Evolutionary conservation across 1,139 yeast species (phyloP).

Genomic region (Blastobotrys proliferans): DNA sequence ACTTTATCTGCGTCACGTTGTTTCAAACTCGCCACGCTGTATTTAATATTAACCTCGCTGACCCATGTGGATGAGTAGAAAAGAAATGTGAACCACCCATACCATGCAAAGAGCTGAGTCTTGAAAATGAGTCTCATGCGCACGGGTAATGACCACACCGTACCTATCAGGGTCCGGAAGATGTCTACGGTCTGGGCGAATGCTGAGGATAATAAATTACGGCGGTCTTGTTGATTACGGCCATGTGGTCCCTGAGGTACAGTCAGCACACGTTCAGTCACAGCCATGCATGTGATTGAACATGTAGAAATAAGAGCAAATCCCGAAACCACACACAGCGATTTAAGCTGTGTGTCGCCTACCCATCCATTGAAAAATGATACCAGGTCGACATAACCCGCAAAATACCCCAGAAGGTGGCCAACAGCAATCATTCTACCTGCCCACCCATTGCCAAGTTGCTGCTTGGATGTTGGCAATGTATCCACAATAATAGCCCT

Average conservation of each 20-base stretch:
- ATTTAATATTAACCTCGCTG: constrained; percentile 36
- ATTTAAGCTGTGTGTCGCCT: constrained; percentile 50
- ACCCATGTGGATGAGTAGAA: constrained; percentile 42
- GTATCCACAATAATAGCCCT: constrained; percentile 58
- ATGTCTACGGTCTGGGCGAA: constrained; percentile 18
- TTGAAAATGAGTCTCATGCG: constrained; percentile 30
- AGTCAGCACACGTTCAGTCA: constrained; percentile 25
- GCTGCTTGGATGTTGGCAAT: constrained; percentile 51
- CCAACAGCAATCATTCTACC: constrained; percentile 62
- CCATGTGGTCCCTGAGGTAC: background rate
- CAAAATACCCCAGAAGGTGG: constrained; percentile 50
- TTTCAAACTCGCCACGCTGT: constrained; percentile 14
- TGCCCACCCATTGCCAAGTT: constrained; percentile 66
- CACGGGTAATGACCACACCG: constrained; percentile 25
- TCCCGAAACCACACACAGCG: constrained; percentile 45
- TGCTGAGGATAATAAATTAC: no score
- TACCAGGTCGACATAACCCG: constrained; percentile 42
- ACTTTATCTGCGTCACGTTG: constrained; percentile 26
- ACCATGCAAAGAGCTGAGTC: constrained; percentile 38
- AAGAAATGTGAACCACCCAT: constrained; percentile 38
- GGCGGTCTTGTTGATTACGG: background rate
- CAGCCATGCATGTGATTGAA: constrained; percentile 39
- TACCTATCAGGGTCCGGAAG: constrained; percentile 18
- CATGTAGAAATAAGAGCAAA: constrained; percentile 40
- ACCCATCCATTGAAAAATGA: constrained; percentile 35